Base-by-base conservation (phyloP, 2,329 filamentous ascomycete species). In the Trichophyton rubrum region DNA sequence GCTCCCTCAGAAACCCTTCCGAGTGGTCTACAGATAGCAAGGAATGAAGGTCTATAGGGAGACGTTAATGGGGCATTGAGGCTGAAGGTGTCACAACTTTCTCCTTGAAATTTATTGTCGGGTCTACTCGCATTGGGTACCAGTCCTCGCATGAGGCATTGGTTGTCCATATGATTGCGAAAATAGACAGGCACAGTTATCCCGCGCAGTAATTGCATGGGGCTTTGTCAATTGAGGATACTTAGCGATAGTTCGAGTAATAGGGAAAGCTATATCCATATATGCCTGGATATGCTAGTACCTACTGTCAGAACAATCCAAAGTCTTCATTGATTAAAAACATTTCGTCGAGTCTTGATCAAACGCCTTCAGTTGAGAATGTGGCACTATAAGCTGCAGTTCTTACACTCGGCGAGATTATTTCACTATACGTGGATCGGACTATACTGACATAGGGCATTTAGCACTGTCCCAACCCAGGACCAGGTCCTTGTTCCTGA, bases 401-500 rank as follows among this genome's bases (percentile, higher is more conserved):
- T 95, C 89, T 90, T 67, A 84, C 82, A 85, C 85, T 85, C 85
- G 87, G 88, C 88, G 87, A 77, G 84, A 85, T 81, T 80, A 75
- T 81, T 83, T 82, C 80, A 79, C 74, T 69, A 77, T 74, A 80
- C 82, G 83, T 80, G 76, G 81, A 85, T 83, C 82, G 84, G 85
- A 89, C 87, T 89, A 85, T 89, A 88, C 86, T 89, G 77, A 85
- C 77, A 72, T 75, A 33, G 59, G 61, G 59, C 56, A 67, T 75
- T 74, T 75, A 96, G 90, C 81, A 86, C 85, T 80, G 89, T 96
- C 75, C 90, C 93, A 70, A 95, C 90, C 78, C 81, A 91, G 79
- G 89, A 96, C 79, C 88, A 97, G 79, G 86, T 99, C 78, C 84
- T 97, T 78, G 90, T 97, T 76, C 93, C 93, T 71, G 93, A 99